These are phyloP conservation scores for Neonectria sp. DNA, from an alignment of 2,329 filamentous ascomycete species.

Conservation along the genomic window DNA sequence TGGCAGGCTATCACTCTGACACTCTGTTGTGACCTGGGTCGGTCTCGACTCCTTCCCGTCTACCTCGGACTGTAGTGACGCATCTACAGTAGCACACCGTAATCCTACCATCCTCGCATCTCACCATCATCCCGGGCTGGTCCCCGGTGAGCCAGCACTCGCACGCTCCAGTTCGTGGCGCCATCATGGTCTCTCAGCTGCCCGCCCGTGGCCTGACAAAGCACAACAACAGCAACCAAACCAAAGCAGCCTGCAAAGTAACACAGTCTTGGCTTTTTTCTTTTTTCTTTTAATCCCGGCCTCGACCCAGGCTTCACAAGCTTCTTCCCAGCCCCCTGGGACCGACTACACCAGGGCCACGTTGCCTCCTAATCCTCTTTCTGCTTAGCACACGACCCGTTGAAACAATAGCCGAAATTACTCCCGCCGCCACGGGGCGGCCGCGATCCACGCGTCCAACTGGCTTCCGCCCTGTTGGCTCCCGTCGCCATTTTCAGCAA, in stretches of 20 bases:
- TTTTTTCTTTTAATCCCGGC: not conserved
- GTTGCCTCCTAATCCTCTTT: slow-evolving; percentile 45
- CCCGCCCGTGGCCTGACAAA: slow-evolving; percentile 24
- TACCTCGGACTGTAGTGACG: not conserved
- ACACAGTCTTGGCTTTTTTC: slow-evolving; percentile 37
- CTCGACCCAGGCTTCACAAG: not conserved
- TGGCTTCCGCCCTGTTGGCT: slow-evolving; percentile 15
- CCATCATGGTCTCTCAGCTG: slow-evolving; percentile 17
- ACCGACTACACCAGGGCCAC: slow-evolving; percentile 39
- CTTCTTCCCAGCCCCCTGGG: slow-evolving; percentile 34
- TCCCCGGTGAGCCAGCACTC: slow-evolving; percentile 5
- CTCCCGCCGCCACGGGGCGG: slow-evolving; percentile 49
- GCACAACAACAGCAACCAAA: slow-evolving; percentile 18
- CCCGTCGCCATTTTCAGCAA: slow-evolving; percentile 25
- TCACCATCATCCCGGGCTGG: not conserved
- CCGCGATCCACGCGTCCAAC: slow-evolving; percentile 40
- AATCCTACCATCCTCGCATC: slow-evolving; percentile 1
- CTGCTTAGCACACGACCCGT: slow-evolving; percentile 39
- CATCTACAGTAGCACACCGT: not conserved
- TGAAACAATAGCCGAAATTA: slow-evolving; percentile 55
- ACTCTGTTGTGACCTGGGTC: slow-evolving; percentile 7
- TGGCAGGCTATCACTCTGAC: slow-evolving; percentile 12
- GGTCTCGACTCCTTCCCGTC: not conserved
- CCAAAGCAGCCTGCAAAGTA: slow-evolving; percentile 18
- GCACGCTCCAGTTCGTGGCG: slow-evolving; percentile 13